These are phyloP conservation scores for Blastocystis sp. DNA, from an alignment of 352 stramenopile species.

Conservation along the genomic window DNA sequence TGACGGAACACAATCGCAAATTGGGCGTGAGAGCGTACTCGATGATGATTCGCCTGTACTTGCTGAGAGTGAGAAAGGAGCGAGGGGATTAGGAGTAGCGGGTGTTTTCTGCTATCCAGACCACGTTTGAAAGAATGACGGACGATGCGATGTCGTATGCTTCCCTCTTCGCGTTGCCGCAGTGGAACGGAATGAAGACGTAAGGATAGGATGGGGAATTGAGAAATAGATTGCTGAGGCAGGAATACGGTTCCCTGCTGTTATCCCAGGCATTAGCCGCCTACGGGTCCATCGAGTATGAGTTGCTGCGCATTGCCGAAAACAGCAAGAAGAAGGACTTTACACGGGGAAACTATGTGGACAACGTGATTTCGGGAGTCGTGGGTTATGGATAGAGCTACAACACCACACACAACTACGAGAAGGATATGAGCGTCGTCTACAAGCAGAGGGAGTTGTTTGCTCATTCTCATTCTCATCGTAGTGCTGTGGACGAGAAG, in stretches of 20 bases:
- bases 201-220: neutral
- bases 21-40: slow-evolving; percentile 14
- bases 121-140: neutral
- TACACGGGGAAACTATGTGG: slow-evolving; percentile 22
- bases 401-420: slow-evolving; percentile 9
- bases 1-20: slow-evolving; percentile 23
- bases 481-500: slow-evolving; percentile 4
- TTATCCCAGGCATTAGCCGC: neutral
- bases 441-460: neutral
- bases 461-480: neutral
- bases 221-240: slow-evolving; percentile 15
- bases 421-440: slow-evolving; percentile 43
- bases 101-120: neutral
- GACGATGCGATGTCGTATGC: neutral
- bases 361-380: neutral
- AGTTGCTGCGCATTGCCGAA: slow-evolving; percentile 14
- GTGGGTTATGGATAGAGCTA: slow-evolving; percentile 12
- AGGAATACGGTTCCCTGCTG: slow-evolving; percentile 33
- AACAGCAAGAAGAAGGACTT: slow-evolving; percentile 62
- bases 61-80: slow-evolving; percentile 22
- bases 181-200: slow-evolving; percentile 43
- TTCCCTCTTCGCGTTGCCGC: neutral
- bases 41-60: slow-evolving; percentile 43
- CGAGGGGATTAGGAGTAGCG: neutral
- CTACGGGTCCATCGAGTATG: neutral